Evolutionary conservation across 2,329 filamentous ascomycete genomes (phyloP).

Genomic region (Ophiostoma himal-ulmi): DNA sequence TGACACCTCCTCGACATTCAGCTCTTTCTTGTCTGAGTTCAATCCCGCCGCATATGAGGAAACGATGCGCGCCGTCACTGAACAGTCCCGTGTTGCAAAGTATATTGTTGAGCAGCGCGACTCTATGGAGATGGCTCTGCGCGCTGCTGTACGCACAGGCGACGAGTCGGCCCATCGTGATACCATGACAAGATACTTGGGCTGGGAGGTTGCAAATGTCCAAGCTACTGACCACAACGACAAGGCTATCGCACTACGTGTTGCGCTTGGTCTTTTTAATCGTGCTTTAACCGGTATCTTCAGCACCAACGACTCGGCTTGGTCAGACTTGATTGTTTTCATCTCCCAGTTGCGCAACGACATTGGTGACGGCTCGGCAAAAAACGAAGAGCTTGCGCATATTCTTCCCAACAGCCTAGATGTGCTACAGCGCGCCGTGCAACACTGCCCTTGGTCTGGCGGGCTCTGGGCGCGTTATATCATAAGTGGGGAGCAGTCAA

Average conservation of each 20-base stretch:
- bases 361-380: slow-evolving; percentile 34
- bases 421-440: slow-evolving; percentile 72
- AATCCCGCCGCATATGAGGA: slow-evolving; percentile 65
- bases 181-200: slow-evolving; percentile 63
- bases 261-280: slow-evolving; percentile 66
- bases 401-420: slow-evolving; percentile 53
- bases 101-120: slow-evolving; percentile 59
- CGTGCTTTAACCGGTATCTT: slow-evolving; percentile 67
- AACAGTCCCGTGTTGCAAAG: slow-evolving; percentile 58
- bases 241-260: slow-evolving; percentile 41
- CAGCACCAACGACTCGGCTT: slow-evolving; percentile 65
- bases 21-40: slow-evolving; percentile 66
- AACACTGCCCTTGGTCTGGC: slow-evolving; percentile 91
- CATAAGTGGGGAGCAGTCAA: slow-evolving; percentile 72
- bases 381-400: slow-evolving; percentile 34
- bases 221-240: slow-evolving; percentile 45
- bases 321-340: slow-evolving; percentile 80
- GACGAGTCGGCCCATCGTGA: slow-evolving; percentile 51
- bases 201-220: slow-evolving; percentile 69
- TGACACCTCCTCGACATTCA: slow-evolving; percentile 68
- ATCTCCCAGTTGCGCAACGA: slow-evolving; percentile 48
- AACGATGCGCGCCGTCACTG: slow-evolving; percentile 63
- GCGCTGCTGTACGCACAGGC: slow-evolving; percentile 50
- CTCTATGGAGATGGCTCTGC: slow-evolving; percentile 60
- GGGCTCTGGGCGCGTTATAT: slow-evolving; percentile 86